phyloP scores from a whole-genome alignment of 2,329 filamentous ascomycete genomes.

The Passalora sequoiae region DNA sequence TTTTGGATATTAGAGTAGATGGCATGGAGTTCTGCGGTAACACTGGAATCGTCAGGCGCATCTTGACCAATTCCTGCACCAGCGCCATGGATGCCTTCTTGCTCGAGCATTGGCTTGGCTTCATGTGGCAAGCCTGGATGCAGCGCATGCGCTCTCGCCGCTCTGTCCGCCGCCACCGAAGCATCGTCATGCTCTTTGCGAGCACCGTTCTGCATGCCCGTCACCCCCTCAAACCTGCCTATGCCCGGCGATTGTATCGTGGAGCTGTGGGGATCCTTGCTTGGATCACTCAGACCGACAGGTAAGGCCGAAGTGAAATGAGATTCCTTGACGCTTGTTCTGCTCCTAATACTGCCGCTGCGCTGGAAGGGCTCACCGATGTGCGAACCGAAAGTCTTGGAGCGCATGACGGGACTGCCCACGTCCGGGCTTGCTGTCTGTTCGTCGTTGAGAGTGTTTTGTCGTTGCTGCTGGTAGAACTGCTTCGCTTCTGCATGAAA shows the following conservation, averaged over 20 bases:
- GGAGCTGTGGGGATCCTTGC: conserved; percentile 28
- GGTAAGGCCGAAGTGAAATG: conserved; percentile 33
- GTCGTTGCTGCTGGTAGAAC: conserved; percentile 86
- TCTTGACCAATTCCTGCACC: conserved; percentile 58
- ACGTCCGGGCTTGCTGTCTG: conserved; percentile 31
- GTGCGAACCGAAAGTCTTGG: conserved; percentile 42
- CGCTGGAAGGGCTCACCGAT: conserved; percentile 36
- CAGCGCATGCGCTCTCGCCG: conserved; percentile 45
- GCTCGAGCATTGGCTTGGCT: conserved; percentile 49
- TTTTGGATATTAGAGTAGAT: conserved; percentile 91
- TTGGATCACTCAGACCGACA: conserved; percentile 33
- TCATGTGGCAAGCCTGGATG: conserved; percentile 53
- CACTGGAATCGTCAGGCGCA: conserved; percentile 67
- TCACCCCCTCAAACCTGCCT: conserved; percentile 26
- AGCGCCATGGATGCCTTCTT: conserved; percentile 54
- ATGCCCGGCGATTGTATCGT: conserved; percentile 30
- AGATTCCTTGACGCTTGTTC: conserved; percentile 31
- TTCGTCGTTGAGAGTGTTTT: conserved; percentile 48
- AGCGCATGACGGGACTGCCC: conserved; percentile 37
- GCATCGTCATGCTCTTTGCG: conserved; percentile 17
- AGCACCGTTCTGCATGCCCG: conserved; percentile 10
- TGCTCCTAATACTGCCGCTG: conserved; percentile 41
- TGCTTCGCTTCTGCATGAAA: conserved; percentile 91
- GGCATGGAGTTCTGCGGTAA: conserved; percentile 74
- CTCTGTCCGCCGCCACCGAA: conserved; percentile 44